Percentiles rank a stretch among this genome's conserved stretches.
phyloP scores from a whole-genome alignment of 163 green algal species.

The Dunaliella salina region DNA sequence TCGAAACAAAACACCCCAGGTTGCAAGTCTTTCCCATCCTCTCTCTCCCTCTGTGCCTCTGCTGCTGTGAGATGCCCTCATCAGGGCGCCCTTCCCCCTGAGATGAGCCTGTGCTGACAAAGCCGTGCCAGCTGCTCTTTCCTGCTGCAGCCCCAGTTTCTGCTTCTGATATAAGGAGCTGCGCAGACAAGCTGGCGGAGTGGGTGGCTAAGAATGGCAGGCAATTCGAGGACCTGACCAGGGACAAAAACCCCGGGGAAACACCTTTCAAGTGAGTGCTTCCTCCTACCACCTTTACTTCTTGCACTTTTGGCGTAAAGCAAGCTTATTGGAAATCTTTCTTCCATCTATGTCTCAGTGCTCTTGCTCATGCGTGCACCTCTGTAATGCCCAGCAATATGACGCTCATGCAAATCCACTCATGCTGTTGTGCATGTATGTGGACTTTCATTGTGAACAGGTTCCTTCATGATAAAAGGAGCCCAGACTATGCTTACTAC shows the following conservation, averaged over 20 bases:
- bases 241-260: conserved; percentile 54
- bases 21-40: neutral
- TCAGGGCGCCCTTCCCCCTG: neutral
- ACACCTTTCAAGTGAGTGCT: conserved; percentile 53
- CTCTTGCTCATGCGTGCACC: too few species aligned
- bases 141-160: conserved; percentile 19
- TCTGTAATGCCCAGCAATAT: too few species aligned
- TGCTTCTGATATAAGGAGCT: conserved; percentile 42
- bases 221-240: conserved; percentile 63
- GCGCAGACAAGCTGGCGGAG: conserved; percentile 60
- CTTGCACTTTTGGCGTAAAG: too few species aligned
- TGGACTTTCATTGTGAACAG: neutral
- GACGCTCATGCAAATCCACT: too few species aligned
- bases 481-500: neutral
- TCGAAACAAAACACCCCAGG: neutral
- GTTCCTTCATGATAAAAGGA: neutral
- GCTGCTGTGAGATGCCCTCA: too few species aligned
- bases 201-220: conserved; percentile 68
- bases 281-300: too few species aligned
- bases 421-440: too few species aligned
- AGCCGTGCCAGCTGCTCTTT: neutral
- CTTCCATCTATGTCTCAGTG: too few species aligned
- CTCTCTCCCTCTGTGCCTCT: too few species aligned
- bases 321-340: too few species aligned
- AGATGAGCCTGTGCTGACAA: neutral